Evolutionary conservation across 139 green algal species (phyloP), one percentile per base, ranked within the genome.

Genomic region (Coelastrella sp.): DNA sequence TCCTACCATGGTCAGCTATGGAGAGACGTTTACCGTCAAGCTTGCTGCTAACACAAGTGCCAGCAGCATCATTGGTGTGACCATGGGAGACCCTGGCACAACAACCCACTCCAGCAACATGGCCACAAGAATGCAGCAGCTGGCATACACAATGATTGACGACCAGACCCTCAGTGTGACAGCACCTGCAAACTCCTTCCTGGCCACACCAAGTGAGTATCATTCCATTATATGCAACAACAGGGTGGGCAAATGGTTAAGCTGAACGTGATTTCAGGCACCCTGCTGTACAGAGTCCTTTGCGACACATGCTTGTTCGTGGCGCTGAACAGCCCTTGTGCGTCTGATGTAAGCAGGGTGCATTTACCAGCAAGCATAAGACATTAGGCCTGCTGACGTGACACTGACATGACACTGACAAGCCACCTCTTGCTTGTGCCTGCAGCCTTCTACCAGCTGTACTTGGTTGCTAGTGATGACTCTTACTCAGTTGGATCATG

Each of bases 81-180:
- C 61, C 6, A 22, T 86, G n/a, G 60, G 19, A 6, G 81, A 86
- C 66, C n/a, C 81, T 27, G 81, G 81, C 12, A 86, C 81, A 11
- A 86, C 81, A 14, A 86, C 81, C 24, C 81, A 86, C 81, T 86
- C 81, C 12, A 75, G n/a, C 81, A 86, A 74, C 59, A 86, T 86
- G 81, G 81, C 81, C 1, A 74, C 58, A 15, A 58, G 81, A 9
- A 58, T 74, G 10, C 58, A 75, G 81, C 7, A 74, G 20, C 60
- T 86, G 24, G 81, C 60, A 24, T 86, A 75, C n/a, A 19, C 25
- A 6, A 22, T 74, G 20, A n/a, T 66, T 6, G 60, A 66, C 15
- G n/a, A 9, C 19, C 9, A 74, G 8, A 65, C 22, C 11, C 24
- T 86, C 8, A 60, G 9, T 11, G 81, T 86, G 6, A 86, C 81